phyloP scores from a whole-genome alignment of 2,329 filamentous ascomycete species.

The Uncinocarpus reesii region DNA sequence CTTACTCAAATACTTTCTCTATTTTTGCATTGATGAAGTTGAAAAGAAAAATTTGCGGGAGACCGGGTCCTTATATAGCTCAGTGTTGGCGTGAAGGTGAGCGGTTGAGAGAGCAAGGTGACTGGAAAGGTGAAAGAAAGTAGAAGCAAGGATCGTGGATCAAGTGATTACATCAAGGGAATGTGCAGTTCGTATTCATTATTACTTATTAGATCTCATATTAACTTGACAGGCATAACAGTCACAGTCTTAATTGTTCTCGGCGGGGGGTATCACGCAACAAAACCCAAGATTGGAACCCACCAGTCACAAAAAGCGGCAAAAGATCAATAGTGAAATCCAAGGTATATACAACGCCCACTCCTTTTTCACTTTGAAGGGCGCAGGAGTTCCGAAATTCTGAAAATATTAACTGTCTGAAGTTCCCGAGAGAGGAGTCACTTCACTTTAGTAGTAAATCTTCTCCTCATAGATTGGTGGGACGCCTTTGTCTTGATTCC shows the following conservation, averaged over 20 bases:
- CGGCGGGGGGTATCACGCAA: constrained; percentile 1
- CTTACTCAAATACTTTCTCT: no score
- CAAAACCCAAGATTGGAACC: neutral
- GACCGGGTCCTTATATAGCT: no score
- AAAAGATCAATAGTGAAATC: neutral
- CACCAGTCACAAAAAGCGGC: neutral
- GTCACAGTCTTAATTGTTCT: neutral
- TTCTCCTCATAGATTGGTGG: constrained; percentile 53
- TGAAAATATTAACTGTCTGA: neutral
- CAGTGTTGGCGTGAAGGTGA: no score
- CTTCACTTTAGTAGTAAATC: constrained; percentile 38
- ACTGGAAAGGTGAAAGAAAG: neutral
- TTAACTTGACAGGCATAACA: neutral
- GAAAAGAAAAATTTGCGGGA: no score
- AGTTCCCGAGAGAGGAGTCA: neutral
- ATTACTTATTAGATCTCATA: constrained; percentile 9
- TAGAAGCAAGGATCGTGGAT: neutral
- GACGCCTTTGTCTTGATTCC: constrained; percentile 46
- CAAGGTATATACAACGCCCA: neutral
- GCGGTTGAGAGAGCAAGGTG: no score
- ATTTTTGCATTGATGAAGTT: no score
- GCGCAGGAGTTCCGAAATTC: neutral
- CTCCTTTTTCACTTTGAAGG: neutral
- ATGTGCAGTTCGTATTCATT: constrained; percentile 8
- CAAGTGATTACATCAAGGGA: no score